phyloP scores from a whole-genome alignment of 805 yeast genomes.

The Candida succiphila region DNA sequence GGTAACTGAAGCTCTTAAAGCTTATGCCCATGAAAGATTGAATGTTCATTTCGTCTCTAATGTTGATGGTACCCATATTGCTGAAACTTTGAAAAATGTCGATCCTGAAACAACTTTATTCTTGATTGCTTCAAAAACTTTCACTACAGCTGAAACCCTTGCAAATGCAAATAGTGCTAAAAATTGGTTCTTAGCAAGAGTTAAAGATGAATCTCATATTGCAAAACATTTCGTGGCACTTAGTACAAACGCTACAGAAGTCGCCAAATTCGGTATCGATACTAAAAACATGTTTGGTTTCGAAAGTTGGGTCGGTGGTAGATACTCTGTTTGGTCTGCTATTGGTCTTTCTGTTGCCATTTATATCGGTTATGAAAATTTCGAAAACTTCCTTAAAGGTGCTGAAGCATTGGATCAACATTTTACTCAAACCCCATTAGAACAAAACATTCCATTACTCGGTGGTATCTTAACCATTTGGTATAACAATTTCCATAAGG shows the following conservation, averaged over 20 bases:
- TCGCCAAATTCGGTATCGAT: conserved; percentile 92
- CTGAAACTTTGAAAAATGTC: conserved; percentile 73
- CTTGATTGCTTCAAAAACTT: conserved; percentile 92
- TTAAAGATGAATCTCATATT: conserved; percentile 58
- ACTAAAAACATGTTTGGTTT: conserved; percentile 97
- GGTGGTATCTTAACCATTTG: conserved; percentile 94
- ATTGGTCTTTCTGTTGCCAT: conserved; percentile 94
- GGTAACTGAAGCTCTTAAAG: conserved; percentile 97
- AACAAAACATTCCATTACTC: conserved; percentile 82
- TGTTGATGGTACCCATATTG: conserved; percentile 96
- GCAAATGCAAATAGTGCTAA: conserved; percentile 96
- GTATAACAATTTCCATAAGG: conserved; percentile 98
- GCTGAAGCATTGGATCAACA: conserved; percentile 96
- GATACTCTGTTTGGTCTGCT: conserved; percentile 99
- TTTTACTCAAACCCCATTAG: conserved; percentile 74
- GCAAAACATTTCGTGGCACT: conserved; percentile 98
- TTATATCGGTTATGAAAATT: conserved; percentile 92
- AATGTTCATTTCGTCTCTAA: conserved; percentile 91
- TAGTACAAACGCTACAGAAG: conserved; percentile 88
- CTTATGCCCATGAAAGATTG: conserved; percentile 67
- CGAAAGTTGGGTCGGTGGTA: conserved; percentile 99
- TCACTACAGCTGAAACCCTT: conserved; percentile 97
- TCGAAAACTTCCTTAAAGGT: conserved; percentile 87
- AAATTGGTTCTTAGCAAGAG: conserved; percentile 71
- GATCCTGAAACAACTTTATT: conserved; percentile 89